phyloP scores from a whole-genome alignment of 495 filamentous ascomycete species.

The Bacidia gigantensis region DNA sequence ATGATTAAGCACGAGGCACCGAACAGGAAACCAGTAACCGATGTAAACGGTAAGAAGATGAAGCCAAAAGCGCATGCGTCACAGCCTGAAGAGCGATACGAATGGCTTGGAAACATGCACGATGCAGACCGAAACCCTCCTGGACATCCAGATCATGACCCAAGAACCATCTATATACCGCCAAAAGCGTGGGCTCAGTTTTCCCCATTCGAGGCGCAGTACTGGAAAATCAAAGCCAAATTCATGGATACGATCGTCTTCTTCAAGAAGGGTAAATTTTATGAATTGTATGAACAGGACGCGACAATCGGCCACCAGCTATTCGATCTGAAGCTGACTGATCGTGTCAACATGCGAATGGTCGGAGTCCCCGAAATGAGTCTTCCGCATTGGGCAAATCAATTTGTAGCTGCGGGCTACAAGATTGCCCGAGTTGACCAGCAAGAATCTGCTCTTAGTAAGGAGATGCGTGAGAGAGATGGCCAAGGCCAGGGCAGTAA shows the following conservation, averaged over 20 bases:
- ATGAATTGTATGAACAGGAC: slow-evolving; percentile 96
- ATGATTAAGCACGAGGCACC: slow-evolving; percentile 34
- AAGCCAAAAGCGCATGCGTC: slow-evolving; percentile 67
- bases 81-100: slow-evolving; percentile 70
- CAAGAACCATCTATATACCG: slow-evolving; percentile 81
- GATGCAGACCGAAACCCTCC: slow-evolving; percentile 72
- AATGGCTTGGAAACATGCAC: slow-evolving; percentile 73
- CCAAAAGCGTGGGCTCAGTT: slow-evolving; percentile 62
- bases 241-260: slow-evolving; percentile 97
- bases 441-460: slow-evolving; percentile 83
- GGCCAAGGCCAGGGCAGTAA: slow-evolving; percentile 37
- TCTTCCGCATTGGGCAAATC: slow-evolving; percentile 81
- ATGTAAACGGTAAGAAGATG: slow-evolving; percentile 27
- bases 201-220: slow-evolving; percentile 92
- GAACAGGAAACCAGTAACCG: slow-evolving; percentile 11
- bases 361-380: slow-evolving; percentile 87
- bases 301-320: slow-evolving; percentile 93
- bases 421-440: slow-evolving; percentile 97
- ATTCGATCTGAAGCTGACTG: slow-evolving; percentile 95
- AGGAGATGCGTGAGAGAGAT: slow-evolving; percentile 92
- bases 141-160: slow-evolving; percentile 82
- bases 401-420: slow-evolving; percentile 86
- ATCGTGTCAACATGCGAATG: slow-evolving; percentile 98
- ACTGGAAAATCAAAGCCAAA: slow-evolving; percentile 99
- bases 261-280: slow-evolving; percentile 99